These are phyloP conservation scores for Terana coerulea DNA, from an alignment of 768 basidiomycete species.

Conservation along the genomic window DNA sequence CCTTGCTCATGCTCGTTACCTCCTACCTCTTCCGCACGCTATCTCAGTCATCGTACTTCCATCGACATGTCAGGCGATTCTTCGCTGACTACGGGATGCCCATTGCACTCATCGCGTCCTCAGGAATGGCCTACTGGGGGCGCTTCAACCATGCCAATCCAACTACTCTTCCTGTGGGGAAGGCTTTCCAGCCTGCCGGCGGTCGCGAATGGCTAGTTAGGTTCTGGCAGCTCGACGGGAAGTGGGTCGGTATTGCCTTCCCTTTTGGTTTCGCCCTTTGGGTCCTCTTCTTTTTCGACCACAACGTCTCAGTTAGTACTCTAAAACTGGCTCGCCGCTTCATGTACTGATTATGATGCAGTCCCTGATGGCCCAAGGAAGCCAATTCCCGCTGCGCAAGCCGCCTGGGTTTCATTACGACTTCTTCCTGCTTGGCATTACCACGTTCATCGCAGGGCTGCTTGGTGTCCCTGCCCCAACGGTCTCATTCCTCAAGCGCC, in stretches of 20 bases:
- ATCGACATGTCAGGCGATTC: conserved; percentile 71
- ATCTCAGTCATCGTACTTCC: conserved; percentile 62
- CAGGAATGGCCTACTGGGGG: conserved; percentile 86
- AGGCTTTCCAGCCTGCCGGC: conserved; percentile 67
- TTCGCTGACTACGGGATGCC: conserved; percentile 91
- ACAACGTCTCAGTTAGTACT: conserved; percentile 78
- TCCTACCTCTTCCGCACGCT: conserved; percentile 72
- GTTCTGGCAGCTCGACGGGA: conserved; percentile 85
- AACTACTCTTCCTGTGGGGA: conserved; percentile 62
- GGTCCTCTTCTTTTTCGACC: conserved; percentile 93
- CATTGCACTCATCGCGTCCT: conserved; percentile 70
- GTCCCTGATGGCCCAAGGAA: conserved; percentile 91
- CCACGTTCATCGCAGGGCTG: conserved; percentile 86
- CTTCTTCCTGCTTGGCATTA: conserved; percentile 88
- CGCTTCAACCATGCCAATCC: conserved; percentile 58
- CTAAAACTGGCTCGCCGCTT: background rate
- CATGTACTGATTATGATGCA: conserved; percentile 24
- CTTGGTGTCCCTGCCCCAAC: conserved; percentile 83
- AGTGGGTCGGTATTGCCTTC: conserved; percentile 86
- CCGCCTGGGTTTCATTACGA: conserved; percentile 87
- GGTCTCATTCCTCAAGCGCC: conserved; percentile 86
- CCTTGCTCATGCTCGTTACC: conserved; percentile 70
- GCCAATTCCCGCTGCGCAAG: conserved; percentile 85
- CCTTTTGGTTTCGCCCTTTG: conserved; percentile 89
- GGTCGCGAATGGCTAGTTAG: conserved; percentile 78